phyloP scores from a whole-genome alignment of 768 basidiomycete genomes.

The Tubosaeta sp. region DNA sequence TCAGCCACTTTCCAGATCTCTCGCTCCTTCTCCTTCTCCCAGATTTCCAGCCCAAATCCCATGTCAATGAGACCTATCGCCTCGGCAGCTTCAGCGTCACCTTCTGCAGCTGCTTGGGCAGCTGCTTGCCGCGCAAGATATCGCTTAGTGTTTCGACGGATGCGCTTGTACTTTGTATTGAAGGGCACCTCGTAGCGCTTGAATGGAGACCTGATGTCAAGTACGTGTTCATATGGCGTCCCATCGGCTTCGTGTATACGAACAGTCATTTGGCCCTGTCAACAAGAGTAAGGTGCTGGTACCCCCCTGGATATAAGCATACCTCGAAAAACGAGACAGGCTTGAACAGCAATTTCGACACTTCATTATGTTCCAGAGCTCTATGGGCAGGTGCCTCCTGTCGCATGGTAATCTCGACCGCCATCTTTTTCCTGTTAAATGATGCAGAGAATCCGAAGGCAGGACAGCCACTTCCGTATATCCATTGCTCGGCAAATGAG shows the following conservation, averaged over 20 bases:
- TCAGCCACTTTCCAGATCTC: constrained; percentile 96
- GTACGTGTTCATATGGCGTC: constrained; percentile 96
- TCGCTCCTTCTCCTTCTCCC: constrained; percentile 93
- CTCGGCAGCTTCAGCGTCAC: constrained; percentile 87
- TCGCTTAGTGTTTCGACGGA: constrained; percentile 94
- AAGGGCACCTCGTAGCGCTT: constrained; percentile 98
- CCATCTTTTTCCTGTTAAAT: constrained; percentile 98
- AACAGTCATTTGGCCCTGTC: constrained; percentile 93
- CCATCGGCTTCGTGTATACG: constrained; percentile 99
- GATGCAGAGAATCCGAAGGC: constrained; percentile 83
- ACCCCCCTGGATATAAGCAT: constrained; percentile 11
- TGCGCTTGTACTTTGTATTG: constrained; percentile 97
- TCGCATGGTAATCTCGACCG: constrained; percentile 91
- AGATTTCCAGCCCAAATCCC: constrained; percentile 88
- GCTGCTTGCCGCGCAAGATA: constrained; percentile 91
- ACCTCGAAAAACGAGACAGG: constrained; percentile 91
- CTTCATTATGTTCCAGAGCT: constrained; percentile 60
- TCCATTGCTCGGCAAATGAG: constrained; percentile 98
- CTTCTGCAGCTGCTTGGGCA: constrained; percentile 88
- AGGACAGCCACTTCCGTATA: constrained; percentile 95
- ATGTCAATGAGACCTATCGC: constrained; percentile 93
- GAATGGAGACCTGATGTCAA: constrained; percentile 81
- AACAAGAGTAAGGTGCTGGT: constrained; percentile 5
- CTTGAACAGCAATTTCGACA: constrained; percentile 63
- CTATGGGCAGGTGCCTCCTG: constrained; percentile 81